Percentiles rank a stretch among this genome's conserved stretches.
These are phyloP conservation scores for Kickxella alabastrina DNA, from an alignment of 192 early-diverging fungal genomes.

Conservation along the genomic window DNA sequence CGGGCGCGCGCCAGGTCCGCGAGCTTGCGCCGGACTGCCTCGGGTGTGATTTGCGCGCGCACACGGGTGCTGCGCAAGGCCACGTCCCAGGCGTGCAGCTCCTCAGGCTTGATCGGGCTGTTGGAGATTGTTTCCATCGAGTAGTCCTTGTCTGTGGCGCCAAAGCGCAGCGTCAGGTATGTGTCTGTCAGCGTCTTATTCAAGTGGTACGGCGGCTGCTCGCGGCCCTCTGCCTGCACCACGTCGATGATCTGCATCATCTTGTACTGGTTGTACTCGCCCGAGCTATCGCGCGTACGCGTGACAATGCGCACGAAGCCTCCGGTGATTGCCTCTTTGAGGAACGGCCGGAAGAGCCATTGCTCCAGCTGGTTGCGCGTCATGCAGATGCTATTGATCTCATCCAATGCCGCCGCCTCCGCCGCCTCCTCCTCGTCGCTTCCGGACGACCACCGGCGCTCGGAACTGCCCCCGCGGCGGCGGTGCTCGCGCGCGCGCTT, in stretches of 20 bases:
- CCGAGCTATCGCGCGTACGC: slow-evolving; percentile 46
- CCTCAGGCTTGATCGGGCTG: slow-evolving; percentile 57
- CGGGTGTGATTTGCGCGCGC: slow-evolving; percentile 42
- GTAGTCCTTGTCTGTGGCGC: slow-evolving; percentile 62
- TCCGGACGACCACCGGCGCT: slow-evolving; percentile 25
- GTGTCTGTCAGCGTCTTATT: slow-evolving; percentile 63
- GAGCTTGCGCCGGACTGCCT: slow-evolving; percentile 54
- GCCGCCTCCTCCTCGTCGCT: slow-evolving; percentile 39
- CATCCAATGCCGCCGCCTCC: slow-evolving; percentile 55
- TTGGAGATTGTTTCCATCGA: slow-evolving; percentile 80
- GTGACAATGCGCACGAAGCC: slow-evolving; percentile 64
- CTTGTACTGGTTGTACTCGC: slow-evolving; percentile 54
- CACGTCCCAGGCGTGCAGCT: slow-evolving; percentile 56
- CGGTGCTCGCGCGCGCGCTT: slow-evolving; percentile 55
- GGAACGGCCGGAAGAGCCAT: slow-evolving; percentile 70
- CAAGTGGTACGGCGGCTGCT: slow-evolving; percentile 58
- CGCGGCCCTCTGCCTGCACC: slow-evolving; percentile 50
- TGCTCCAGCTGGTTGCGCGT: slow-evolving; percentile 64
- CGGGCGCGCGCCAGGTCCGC: slow-evolving; percentile 56
- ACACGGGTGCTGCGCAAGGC: slow-evolving; percentile 53
- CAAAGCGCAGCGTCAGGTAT: slow-evolving; percentile 64
- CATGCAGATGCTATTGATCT: slow-evolving; percentile 59
- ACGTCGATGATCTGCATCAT: slow-evolving; percentile 62
- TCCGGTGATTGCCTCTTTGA: slow-evolving; percentile 62
- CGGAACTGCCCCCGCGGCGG: slow-evolving; percentile 13